Conservation (phyloP, 768 basidiomycete genomes). For the Russula sp. region DNA sequence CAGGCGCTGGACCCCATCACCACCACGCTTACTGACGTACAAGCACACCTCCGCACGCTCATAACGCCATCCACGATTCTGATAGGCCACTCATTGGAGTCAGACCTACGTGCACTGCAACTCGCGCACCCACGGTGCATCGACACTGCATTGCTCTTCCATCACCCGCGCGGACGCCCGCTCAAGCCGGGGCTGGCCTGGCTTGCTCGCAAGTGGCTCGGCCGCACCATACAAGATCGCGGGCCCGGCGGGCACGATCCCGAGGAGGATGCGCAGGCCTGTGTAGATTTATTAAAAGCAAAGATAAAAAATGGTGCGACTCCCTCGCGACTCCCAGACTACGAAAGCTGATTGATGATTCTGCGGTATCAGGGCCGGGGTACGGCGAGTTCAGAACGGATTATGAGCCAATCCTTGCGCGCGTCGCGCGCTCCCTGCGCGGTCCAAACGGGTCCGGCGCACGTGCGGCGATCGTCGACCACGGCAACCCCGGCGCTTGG, state of each 20-base stretch:
- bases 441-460: constrained; percentile 28
- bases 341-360: background rate
- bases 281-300: constrained; percentile 72
- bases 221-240: constrained; percentile 76
- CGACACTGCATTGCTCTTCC: constrained; percentile 85
- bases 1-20: constrained; percentile 60
- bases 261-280: constrained; percentile 89
- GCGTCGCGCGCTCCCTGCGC: constrained; percentile 51
- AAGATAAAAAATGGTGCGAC: constrained; percentile 65
- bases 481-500: constrained; percentile 77
- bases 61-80: constrained; percentile 69
- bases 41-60: constrained; percentile 56
- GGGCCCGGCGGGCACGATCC: constrained; percentile 90
- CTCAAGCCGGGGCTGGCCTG: constrained; percentile 95
- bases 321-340: background rate
- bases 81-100: constrained; percentile 92
- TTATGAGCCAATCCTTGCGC: constrained; percentile 82
- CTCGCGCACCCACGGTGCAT: constrained; percentile 82
- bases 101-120: constrained; percentile 83
- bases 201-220: constrained; percentile 92
- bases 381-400: constrained; percentile 87
- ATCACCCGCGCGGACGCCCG: constrained; percentile 90
- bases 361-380: constrained; percentile 40
- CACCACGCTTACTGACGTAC: constrained; percentile 74
- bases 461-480: constrained; percentile 70